Base-by-base conservation (phyloP, 805 yeast genomes). In the Vanderwaltozyma verrucispora region DNA sequence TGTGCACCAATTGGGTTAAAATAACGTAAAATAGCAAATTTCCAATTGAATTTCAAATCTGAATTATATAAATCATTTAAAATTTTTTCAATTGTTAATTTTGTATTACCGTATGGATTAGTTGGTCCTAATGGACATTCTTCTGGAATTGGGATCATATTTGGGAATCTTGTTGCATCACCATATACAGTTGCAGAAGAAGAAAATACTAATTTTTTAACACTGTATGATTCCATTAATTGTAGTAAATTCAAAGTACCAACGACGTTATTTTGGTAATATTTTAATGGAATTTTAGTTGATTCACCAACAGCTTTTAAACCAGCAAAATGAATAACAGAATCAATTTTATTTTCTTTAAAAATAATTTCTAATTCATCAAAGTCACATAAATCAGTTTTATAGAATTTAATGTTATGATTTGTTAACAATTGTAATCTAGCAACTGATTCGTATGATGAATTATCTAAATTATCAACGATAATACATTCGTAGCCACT, bases 1-100 rank as follows among this genome's bases (percentile, higher is more conserved):
- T 83, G 94, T 14, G 92, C 89, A 28, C 94, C 94, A 46, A 81
- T 80, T 26, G 94, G 92, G 53, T 83, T 82, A 65, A 81, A 83
- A 60, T 82, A 84, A 40, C 92, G 70, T 50, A 84, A 63, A 35
- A 81, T 67, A 4, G 87, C 89, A 28, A 68, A 59, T 30, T 63
- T 63, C 76, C 76, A 72, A 10, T 21, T 6, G 3, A 28, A 27
- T 2, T 33, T 14, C 14, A 20, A 9, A 28, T 33, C 28, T 4
- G 32, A 27, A 4, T 59, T 48, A 47, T 72, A 63, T 19, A 74
- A 58, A 53, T 78, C 87, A 25, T 68, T 60, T 42, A 77, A 60
- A 38, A 80, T 70, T 38, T 70, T 65, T 60, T 83, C 94, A 42
- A 78, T 77, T 45, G 74, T 62, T 36, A 65, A 60, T 63, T 83